phyloP scores from a whole-genome alignment of 306 rosid species.

The Rosa chinensis region DNA sequence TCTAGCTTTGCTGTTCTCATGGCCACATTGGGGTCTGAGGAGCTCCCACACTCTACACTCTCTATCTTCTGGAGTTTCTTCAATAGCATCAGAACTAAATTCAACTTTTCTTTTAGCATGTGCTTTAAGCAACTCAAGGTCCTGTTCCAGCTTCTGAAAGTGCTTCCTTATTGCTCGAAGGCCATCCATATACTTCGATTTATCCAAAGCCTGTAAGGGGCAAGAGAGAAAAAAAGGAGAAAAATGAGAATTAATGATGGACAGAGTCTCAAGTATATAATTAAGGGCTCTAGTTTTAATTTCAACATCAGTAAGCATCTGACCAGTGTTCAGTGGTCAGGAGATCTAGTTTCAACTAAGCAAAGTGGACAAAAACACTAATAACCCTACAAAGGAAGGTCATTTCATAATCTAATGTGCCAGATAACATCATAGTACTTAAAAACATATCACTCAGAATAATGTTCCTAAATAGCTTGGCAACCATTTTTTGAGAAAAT shows the following conservation, averaged over 20 bases:
- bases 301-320: not conserved
- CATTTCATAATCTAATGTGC: too few species aligned
- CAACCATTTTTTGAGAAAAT: too few species aligned
- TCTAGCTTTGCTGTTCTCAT: too few species aligned
- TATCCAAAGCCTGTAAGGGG: conserved; percentile 78
- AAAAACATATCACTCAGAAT: too few species aligned
- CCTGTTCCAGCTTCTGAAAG: conserved; percentile 78
- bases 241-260: conserved; percentile 6
- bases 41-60: conserved; percentile 27
- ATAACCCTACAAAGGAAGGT: not conserved
- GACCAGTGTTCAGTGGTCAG: not conserved
- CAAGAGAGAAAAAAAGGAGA: conserved; percentile 14
- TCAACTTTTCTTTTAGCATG: conserved; percentile 46
- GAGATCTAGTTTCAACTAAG: not conserved
- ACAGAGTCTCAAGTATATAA: not conserved
- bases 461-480: too few species aligned
- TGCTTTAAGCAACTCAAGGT: conserved; percentile 73
- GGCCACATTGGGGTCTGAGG: conserved; percentile 11
- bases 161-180: conserved; percentile 80
- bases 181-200: conserved; percentile 84
- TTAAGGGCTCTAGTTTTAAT: not conserved
- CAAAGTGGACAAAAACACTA: not conserved
- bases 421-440: too few species aligned
- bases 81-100: conserved; percentile 32
- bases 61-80: conserved; percentile 40